Conservation (phyloP, 306 rosid species). For the Inga leiocalycina region DNA sequence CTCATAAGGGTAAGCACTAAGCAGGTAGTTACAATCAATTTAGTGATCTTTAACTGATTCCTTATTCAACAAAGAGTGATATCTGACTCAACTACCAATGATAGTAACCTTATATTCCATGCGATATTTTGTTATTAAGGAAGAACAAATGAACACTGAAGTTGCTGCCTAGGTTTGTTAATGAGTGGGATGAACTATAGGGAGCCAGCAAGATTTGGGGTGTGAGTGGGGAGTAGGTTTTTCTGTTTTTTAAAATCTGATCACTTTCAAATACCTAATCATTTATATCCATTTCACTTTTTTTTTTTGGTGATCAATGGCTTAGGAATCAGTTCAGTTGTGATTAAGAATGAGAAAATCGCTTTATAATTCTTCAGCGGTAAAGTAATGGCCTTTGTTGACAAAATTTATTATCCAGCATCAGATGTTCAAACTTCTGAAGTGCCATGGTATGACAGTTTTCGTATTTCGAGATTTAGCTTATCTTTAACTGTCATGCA, state of each 20-base stretch:
- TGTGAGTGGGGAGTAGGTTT: neutral
- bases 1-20: neutral
- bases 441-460: neutral
- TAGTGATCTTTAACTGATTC: too few species aligned
- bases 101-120: neutral
- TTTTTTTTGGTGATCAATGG: neutral
- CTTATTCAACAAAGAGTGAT: too few species aligned
- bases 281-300: neutral
- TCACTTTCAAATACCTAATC: neutral
- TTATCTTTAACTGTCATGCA: constrained; percentile 35
- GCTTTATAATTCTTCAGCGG: neutral
- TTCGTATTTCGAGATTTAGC: neutral
- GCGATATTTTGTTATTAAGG: neutral
- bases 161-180: neutral
- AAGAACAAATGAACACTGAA: neutral
- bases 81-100: neutral
- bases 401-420: neutral
- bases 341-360: neutral
- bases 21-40: neutral
- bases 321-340: neutral
- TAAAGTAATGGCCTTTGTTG: neutral
- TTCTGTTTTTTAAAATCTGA: neutral
- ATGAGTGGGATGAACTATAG: neutral
- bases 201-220: neutral
- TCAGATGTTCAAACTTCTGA: neutral